Evolutionary conservation across 2,329 filamentous ascomycete genomes (phyloP), one percentile per base, ranked within the genome.

Genomic region (Aaosphaeria pasadenensis): DNA sequence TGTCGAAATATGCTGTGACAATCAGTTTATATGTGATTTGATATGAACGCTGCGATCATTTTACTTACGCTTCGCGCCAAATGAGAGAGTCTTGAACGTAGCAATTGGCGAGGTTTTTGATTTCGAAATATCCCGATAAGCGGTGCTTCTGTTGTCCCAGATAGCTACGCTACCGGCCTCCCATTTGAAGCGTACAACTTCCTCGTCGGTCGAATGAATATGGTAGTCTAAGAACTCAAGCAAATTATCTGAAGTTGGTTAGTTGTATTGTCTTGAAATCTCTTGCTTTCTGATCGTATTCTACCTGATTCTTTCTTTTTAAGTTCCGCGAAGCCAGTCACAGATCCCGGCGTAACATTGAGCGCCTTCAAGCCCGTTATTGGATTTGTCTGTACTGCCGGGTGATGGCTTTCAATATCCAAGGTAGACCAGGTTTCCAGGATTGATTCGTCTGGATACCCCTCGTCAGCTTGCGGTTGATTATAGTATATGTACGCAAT

Each of bases 301-400:
- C 71, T 70, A 57, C 77, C 75, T 1, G 73, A 75, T 53, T 80
- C 77, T 5, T 62, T 56, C 47, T 75, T 77, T 48, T 78, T 78
- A 7, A 80, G 64, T 56, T 78, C 76, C 4, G 73, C 74, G 51
- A 81, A 77, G 0, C 69, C 71, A 7, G 74, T 75, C 0, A 78
- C 75, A 39, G 76, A 78, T 0, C 73, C 74, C 1, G 67, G 67
- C 47, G 36, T 46, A 3, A 48, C 24, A 29, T 53, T 77, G 1
- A 79, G 54, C 0, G 72, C 71, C 53, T 75, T 77, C 11, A 78
- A 59, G 0, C 71, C 70, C 0, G 76, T 77, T 4, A 78, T 74
- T 0, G 77, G 75, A 51, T 80, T 76, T 0, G 76, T 77, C 17
- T 75, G 60, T 1, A 80, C 73, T 1, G 74, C 74, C 1, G 77